Evolutionary conservation across 2,329 filamentous ascomycete species (phyloP), one percentile per base, ranked within the genome.

Genomic region (Zymoseptoria passerinii): DNA sequence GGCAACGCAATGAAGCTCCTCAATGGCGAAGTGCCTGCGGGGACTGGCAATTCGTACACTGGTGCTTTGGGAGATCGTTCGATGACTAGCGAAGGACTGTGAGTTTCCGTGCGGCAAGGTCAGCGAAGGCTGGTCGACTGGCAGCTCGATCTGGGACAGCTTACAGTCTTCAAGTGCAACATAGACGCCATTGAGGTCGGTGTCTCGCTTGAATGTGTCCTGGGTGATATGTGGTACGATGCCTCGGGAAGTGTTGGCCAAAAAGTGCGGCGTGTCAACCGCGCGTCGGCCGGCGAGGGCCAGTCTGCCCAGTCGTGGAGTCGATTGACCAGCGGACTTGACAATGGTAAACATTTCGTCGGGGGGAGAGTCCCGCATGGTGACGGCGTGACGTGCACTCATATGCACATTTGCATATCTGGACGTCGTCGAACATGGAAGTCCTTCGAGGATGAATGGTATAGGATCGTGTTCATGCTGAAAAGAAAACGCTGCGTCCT

Each of bases 81-180:
- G 71, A 87, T 78, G 75, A 86, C 85, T 88, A 60, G 28, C 54
- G 56, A 73, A 72, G 68, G 71, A 72, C 64, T 63, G 66, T 71
- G 62, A 80, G 77, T 69, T 52, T 60, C 56, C 56, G 40, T 55
- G 28, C 28, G 53, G 57, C 54, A 53, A 57, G 56, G 28, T 58
- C 50, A 50, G 35, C n/a, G 18, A 20, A 28, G 13, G 55, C 27
- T 27, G 29, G 27, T 52, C n/a, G 35, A 44, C 7, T 16, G n/a
- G 16, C 1, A 16, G 35, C 35, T 44, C 35, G 5, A 44, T 16
- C 4, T 44, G 10, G 35, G 35, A 44, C 13, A 44, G 73, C 88
- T 74, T 80, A 96, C 94, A 97, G 74, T 99, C 94, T 78, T 99
- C 94, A 28, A 97, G 77, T 0, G 88, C 89, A 68, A 94, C 78